Evolutionary conservation across 2,329 filamentous ascomycete genomes (phyloP).

Genomic region (Cladophialophora yegresii): DNA sequence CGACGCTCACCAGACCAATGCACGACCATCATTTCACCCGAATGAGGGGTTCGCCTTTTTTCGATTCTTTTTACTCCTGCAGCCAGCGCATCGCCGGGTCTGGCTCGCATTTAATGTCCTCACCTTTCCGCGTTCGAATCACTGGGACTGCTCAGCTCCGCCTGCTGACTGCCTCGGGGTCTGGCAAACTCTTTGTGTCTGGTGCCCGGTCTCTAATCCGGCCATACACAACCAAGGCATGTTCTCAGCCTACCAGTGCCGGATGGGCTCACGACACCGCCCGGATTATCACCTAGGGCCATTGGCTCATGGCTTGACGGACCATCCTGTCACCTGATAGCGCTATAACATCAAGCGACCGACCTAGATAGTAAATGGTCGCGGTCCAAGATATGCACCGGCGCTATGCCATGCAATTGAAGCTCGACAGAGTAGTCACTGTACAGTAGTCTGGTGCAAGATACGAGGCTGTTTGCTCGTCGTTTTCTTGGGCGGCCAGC

Average conservation of each 20-base stretch:
- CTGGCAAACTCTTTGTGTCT: slow-evolving; percentile 14
- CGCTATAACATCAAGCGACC: slow-evolving; percentile 14
- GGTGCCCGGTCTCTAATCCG: slow-evolving; percentile 12
- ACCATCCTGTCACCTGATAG: slow-evolving; percentile 30
- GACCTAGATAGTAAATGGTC: slow-evolving; percentile 5
- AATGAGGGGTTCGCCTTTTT: slow-evolving; percentile 28
- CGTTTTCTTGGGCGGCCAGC: not conserved
- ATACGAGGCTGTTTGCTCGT: not conserved
- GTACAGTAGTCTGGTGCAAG: slow-evolving; percentile 1
- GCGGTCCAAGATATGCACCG: slow-evolving; percentile 10
- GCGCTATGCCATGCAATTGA: slow-evolving; percentile 12
- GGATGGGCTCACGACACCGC: slow-evolving; percentile 24
- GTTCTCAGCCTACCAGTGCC: slow-evolving; percentile 11
- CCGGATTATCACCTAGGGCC: slow-evolving; percentile 15
- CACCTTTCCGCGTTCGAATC: slow-evolving; percentile 23
- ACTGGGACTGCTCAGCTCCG: slow-evolving; percentile 11
- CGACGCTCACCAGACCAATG: slow-evolving; percentile 19
- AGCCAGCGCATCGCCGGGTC: slow-evolving; percentile 30
- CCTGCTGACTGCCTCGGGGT: slow-evolving; percentile 26
- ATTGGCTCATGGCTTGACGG: slow-evolving; percentile 23
- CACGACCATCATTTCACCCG: slow-evolving; percentile 18
- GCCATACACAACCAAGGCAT: slow-evolving; percentile 15
- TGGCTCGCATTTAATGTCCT: slow-evolving; percentile 27
- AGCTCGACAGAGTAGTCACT: slow-evolving; percentile 6
- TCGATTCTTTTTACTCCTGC: slow-evolving; percentile 20